phyloP scores from a whole-genome alignment of 768 basidiomycete genomes.

The Pleurotus tuoliensis region DNA sequence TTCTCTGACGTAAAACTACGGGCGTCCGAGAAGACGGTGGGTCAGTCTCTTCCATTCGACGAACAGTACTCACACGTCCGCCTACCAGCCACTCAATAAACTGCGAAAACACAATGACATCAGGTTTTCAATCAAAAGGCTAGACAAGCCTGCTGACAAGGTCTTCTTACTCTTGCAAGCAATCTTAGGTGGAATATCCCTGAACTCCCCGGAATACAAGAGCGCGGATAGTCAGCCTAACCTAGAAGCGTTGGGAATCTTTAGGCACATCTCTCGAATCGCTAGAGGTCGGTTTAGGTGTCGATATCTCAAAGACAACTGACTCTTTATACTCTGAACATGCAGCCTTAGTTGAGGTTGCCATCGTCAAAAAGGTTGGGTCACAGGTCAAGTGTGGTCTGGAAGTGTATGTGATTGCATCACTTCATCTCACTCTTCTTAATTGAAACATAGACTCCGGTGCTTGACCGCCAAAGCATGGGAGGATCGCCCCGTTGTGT shows the following conservation, averaged over 20 bases:
- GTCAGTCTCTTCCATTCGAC: not conserved
- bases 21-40: constrained; percentile 70
- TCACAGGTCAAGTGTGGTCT: constrained; percentile 67
- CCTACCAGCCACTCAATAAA: constrained; percentile 52
- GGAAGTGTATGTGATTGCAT: constrained; percentile 54
- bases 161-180: constrained; percentile 83
- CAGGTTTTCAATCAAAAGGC: constrained; percentile 68
- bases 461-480: constrained; percentile 83
- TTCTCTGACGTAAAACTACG: constrained; percentile 68
- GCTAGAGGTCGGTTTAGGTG: constrained; percentile 51
- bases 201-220: constrained; percentile 68
- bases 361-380: constrained; percentile 61
- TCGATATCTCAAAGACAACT: not conserved
- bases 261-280: constrained; percentile 75
- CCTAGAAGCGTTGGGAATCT: constrained; percentile 66
- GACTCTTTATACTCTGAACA: constrained; percentile 1
- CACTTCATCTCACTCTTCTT: not conserved
- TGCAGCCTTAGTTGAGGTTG: constrained; percentile 76
- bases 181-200: constrained; percentile 64
- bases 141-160: constrained; percentile 73
- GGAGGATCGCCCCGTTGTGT: constrained; percentile 83
- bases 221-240: constrained; percentile 65
- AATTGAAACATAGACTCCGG: constrained; percentile 49
- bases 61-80: not conserved
- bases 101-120: constrained; percentile 73